phyloP scores from a whole-genome alignment of 108 stramenopile species.

The Aureococcus anophagefferens region DNA sequence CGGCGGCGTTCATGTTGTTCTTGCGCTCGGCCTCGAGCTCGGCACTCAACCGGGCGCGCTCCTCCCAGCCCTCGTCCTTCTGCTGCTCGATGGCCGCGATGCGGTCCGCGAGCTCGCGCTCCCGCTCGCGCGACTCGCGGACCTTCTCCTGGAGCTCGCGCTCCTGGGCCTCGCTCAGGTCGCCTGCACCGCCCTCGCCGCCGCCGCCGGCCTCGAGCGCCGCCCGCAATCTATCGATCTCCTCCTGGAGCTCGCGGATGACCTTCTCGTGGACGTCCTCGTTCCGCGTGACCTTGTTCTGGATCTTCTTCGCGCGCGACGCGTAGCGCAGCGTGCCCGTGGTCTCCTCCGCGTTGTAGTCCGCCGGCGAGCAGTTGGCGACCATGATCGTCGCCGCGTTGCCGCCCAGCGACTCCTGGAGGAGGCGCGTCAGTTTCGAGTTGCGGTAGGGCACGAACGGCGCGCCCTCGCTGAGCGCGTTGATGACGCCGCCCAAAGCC shows the following conservation, averaged over 20 bases:
- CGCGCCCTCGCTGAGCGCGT: constrained; percentile 42
- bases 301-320: constrained; percentile 46
- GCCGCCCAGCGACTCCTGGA: constrained; percentile 52
- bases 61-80: constrained; percentile 42
- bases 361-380: constrained; percentile 49
- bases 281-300: constrained; percentile 43
- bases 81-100: constrained; percentile 22
- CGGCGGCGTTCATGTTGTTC: constrained; percentile 38
- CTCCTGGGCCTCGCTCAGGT: neutral
- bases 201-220: constrained; percentile 21
- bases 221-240: constrained; percentile 35
- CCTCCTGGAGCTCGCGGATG: constrained; percentile 46
- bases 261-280: constrained; percentile 49
- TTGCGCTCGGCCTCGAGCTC: constrained; percentile 43
- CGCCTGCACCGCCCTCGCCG: constrained; percentile 14
- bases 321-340: constrained; percentile 52
- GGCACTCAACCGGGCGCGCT: constrained; percentile 31
- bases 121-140: too few species aligned
- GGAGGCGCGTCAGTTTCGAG: constrained; percentile 53
- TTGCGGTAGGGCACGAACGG: constrained; percentile 49
- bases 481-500: constrained; percentile 49
- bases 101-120: constrained; percentile 23
- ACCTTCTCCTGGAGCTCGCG: neutral
- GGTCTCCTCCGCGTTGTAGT: constrained; percentile 54
- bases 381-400: constrained; percentile 51